Evolutionary conservation across 2,329 filamentous ascomycete species (phyloP), one percentile per base, ranked within the genome.

Genomic region (Elsinoe batatas): DNA sequence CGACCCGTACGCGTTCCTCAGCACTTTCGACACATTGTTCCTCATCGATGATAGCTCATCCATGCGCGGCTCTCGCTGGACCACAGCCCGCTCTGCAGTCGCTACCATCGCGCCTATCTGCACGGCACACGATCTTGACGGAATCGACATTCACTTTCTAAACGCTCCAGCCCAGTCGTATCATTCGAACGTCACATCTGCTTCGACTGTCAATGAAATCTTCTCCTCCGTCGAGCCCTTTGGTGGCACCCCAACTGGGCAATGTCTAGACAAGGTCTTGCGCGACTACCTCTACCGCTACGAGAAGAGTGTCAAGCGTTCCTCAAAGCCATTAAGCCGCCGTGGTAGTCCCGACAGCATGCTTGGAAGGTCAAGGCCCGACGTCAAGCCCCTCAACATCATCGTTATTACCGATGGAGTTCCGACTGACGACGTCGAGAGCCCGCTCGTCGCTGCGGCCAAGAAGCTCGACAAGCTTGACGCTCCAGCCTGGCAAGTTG

Each of bases 401-500:
- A 95, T 97, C 63, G 84, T 94, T 59, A 87, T 97, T 65, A 97
- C 93, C 0, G 91, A 97, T 67, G 93, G 93, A 4, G 81, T 77
- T 38, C 83, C 93, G 1, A 83, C 78, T 1, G 90, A 96, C 67
- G 88, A 95, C 61, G 82, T 86, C 0, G 86, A 91, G 68, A 76
- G 75, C 6, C 76, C 83, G 22, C 82, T 97, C 47, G 74, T 88
- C 38, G 68, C 71, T 3, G 76, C 80, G 0, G 91, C 90, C 0
- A 78, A 77, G 68, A 83, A 81, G 64, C 79, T 97, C 32, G 85
- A 93, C 64, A 70, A 70, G 53, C 68, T 86, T 6, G 77, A 83
- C 7, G 89, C 89, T 0, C 82, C 85, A 3, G 78, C 83, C 0
- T 87, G 87, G 76, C 93, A 97, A 72, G 76, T 96, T 7, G 91